Evolutionary conservation across 2,329 filamentous ascomycete genomes (phyloP), one percentile per base, ranked within the genome.

Genomic region (Diaporthe citrichinensis): DNA sequence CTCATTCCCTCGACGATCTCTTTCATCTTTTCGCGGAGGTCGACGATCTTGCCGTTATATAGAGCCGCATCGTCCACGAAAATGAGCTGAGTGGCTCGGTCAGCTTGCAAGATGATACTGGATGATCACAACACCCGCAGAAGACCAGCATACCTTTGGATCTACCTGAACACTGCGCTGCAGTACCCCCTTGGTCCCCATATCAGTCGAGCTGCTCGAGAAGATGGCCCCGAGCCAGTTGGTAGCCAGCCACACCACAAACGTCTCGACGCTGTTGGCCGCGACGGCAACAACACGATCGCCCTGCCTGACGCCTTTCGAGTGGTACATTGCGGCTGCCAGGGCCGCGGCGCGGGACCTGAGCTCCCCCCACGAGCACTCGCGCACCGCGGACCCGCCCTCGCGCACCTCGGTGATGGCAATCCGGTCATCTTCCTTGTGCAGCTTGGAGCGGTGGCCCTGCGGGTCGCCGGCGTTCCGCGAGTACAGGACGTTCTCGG

Each of bases 51-150:
- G 61, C 94, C 94, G 78, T 96, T 96, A 79, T 97, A 97, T 3
- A 96, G 84, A 0, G 94, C 90, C 51, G 88, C 91, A 79, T 97
- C 95, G 79, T 98, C 95, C 80, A 96, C 92, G 81, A 97, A 97
- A n/a, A 98, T 87, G 81, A 91, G 94, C 83, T 90, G 51, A 7
- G 4, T 2, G 12, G 12, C n/a, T 6, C 31, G 0, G 25, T 53
- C 58, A 73, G 59, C 78, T 53, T 79, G 77, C n/a, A n/a, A 15
- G 41, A 59, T 31, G 61, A 8, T 69, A 17, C 28, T 2, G 49
- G 39, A 25, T 44, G 28, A 23, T 4, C 23, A 5, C 28, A 5
- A 28, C 25, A 12, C 5, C 25, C 31, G 9, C 46, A 46, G 49
- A 20, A 14, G 2, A 14, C 17, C 23, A 20, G 77, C 84, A 72